Evolutionary conservation across 169 alveolate genomes (phyloP).

Genomic region (Cryptosporidium sp.): DNA sequence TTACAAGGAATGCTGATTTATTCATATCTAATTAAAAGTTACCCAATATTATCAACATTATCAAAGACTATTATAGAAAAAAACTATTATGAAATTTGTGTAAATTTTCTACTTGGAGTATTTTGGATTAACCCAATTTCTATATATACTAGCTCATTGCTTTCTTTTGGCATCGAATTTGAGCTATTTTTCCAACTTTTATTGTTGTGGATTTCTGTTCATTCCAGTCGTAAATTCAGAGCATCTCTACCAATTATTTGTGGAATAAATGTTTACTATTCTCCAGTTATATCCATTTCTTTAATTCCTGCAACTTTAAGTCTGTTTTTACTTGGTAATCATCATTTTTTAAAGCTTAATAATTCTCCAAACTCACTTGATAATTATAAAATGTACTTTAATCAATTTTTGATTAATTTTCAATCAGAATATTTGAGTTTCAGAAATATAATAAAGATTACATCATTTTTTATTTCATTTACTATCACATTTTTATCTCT

Average conservation of each 20-base stretch:
- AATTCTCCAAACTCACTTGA: background rate
- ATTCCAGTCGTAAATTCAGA: background rate
- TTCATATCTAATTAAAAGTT: conserved; percentile 5
- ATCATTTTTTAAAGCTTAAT: background rate
- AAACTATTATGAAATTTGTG: background rate
- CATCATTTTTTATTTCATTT: background rate
- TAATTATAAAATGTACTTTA: background rate
- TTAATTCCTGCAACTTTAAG: conserved; percentile 4
- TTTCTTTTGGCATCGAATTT: conserved; percentile 29
- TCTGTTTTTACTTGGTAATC: background rate
- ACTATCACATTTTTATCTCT: background rate
- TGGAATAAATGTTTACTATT: conserved; percentile 4
- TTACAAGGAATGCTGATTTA: conserved; percentile 29
- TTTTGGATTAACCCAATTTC: conserved; percentile 57
- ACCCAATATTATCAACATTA: background rate
- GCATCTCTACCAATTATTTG: conserved; percentile 3
- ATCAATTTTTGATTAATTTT: background rate
- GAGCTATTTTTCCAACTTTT: conserved; percentile 16
- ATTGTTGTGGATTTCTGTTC: conserved; percentile 15
- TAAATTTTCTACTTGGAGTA: background rate
- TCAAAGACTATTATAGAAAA: background rate
- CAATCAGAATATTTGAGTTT: background rate
- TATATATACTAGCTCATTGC: conserved; percentile 8
- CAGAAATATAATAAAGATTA: background rate
- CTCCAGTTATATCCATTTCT: conserved; percentile 10